Base-by-base conservation (phyloP, 805 yeast species). In the Spathaspora arborariae region DNA sequence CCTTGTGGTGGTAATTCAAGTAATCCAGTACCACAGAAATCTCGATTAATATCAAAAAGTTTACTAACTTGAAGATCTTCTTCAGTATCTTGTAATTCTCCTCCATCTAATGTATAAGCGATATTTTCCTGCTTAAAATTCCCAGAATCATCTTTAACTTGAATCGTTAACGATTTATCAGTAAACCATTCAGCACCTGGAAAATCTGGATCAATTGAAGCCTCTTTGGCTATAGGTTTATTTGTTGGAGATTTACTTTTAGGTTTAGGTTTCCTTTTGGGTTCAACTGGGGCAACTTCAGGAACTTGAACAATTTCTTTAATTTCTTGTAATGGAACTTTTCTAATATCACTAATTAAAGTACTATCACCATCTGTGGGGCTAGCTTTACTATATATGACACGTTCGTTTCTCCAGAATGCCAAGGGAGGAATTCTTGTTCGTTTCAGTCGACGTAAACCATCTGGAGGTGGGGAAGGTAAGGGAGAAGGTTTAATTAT, bases 21-120 rank as follows among this genome's bases (percentile, higher is more conserved):
- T 55, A 86, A 70, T 3, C 96, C 96, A 24, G 85, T 80, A 1
- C 92, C 95, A 45, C 84, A 78, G 50, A 76, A 76, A 44, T 80
- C 85, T 45, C 76, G 70, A 54, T 82, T 80, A 47, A 74, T 75
- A 55, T 82, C 82, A 52, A 85, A 88, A 41, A 86, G 67, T 5
- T 84, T 76, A 0, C 85, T 83, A 3, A 88, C 65, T 46, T 77
- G 75, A 48, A 84, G 73, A 35, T 49, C 21, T 7, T 22, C 19
- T 7, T 41, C 8, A 46, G 45, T 20, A 44, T 37, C 39, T 20
- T 37, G 24, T 16, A 68, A 75, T 19, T 74, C 74, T 11, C 80
- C 77, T 19, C 77, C 70, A 27, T 76, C 70, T 5, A 88, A 82
- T 0, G 85, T 81, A 79, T 80, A 84, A 4, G 92, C 94, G 15